phyloP scores from a whole-genome alignment of 805 yeast species.

The Kazachstania bromeliacearum region DNA sequence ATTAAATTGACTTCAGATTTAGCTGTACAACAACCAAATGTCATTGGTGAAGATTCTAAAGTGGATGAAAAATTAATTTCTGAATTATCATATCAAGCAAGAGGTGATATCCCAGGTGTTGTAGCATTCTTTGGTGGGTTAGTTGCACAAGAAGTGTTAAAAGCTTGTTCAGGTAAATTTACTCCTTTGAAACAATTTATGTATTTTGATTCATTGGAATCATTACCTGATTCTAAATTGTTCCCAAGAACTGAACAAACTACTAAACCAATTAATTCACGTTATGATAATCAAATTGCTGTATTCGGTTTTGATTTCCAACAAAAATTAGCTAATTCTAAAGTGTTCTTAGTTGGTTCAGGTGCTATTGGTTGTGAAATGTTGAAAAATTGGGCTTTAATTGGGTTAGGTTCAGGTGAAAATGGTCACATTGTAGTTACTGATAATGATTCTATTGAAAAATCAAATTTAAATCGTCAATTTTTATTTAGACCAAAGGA shows the following conservation, averaged over 20 bases:
- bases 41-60: slow-evolving; percentile 44
- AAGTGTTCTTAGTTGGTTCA: slow-evolving; percentile 86
- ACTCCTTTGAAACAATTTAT: slow-evolving; percentile 87
- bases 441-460: slow-evolving; percentile 87
- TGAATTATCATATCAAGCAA: slow-evolving; percentile 74
- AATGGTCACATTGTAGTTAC: slow-evolving; percentile 78
- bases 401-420: slow-evolving; percentile 91
- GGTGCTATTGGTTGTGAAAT: slow-evolving; percentile 99
- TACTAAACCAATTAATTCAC: slow-evolving; percentile 64
- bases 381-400: slow-evolving; percentile 95
- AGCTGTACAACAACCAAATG: slow-evolving; percentile 40
- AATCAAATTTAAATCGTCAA: slow-evolving; percentile 92
- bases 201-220: slow-evolving; percentile 90
- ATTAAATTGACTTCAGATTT: slow-evolving; percentile 51
- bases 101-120: slow-evolving; percentile 86
- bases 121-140: slow-evolving; percentile 89
- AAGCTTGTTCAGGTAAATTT: slow-evolving; percentile 91
- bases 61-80: slow-evolving; percentile 56
- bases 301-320: slow-evolving; percentile 81
- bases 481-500: slow-evolving; percentile 90
- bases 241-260: slow-evolving; percentile 60
- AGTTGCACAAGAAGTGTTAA: slow-evolving; percentile 92
- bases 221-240: slow-evolving; percentile 55
- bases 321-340: slow-evolving; percentile 60
- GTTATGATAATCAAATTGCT: slow-evolving; percentile 94